A percentile compares a stretch with the other conserved stretches of the same genome.
Conservation (phyloP, 2,329 filamentous ascomycete genomes). For the Lizonia empirigonia region DNA sequence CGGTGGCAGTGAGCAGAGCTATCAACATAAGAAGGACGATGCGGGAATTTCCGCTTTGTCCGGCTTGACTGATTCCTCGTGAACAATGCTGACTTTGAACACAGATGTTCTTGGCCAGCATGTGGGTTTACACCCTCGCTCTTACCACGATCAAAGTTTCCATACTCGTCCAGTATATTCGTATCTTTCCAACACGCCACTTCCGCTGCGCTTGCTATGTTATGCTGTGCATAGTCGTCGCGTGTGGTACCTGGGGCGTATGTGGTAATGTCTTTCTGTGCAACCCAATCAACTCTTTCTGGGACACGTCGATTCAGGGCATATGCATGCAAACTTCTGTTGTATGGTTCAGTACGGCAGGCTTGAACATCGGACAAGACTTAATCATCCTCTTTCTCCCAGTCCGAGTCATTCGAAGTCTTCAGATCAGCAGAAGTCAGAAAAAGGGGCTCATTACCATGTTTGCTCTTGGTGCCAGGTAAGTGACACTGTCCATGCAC, state of each 20-base stretch:
- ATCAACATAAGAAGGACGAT: too few relatives aligned
- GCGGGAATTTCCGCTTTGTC: too few relatives aligned
- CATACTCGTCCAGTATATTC: conserved; percentile 41
- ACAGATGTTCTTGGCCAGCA: conserved; percentile 44
- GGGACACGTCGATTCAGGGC: conserved; percentile 33
- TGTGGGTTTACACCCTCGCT: conserved; percentile 43
- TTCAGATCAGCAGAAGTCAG: conserved; percentile 42
- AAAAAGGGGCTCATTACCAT: conserved; percentile 46
- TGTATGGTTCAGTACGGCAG: conserved; percentile 41
- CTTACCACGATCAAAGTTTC: conserved; percentile 42
- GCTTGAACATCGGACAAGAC: conserved; percentile 42
- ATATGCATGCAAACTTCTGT: conserved; percentile 39
- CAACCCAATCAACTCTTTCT: conserved; percentile 39
- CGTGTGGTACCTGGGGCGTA: conserved; percentile 38
- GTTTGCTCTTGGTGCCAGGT: conserved; percentile 49
- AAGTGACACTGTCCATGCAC: conserved; percentile 7
- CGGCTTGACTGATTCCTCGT: not conserved
- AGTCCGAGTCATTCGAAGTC: conserved; percentile 35
- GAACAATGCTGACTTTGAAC: not conserved
- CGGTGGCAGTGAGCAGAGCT: too few relatives aligned
- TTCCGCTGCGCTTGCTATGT: conserved; percentile 38
- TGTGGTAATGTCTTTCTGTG: conserved; percentile 45
- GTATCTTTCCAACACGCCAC: conserved; percentile 36
- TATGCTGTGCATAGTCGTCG: conserved; percentile 32
- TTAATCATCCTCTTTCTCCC: conserved; percentile 43